Base-by-base conservation (phyloP, 192 early-diverging fungal species). In the Podila horticola region DNA sequence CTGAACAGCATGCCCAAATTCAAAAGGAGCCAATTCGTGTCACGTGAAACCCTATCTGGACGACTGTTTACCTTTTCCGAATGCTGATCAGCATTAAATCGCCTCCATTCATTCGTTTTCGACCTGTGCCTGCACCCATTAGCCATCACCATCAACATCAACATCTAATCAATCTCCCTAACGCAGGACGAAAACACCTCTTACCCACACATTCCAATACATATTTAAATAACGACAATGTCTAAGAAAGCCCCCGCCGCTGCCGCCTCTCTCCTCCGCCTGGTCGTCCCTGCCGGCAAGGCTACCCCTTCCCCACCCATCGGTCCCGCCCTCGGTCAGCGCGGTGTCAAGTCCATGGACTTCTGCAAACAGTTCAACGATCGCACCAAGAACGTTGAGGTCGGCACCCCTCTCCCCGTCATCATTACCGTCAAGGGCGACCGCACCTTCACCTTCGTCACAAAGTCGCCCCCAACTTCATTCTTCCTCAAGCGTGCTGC, bases 331-430 rank as follows among this genome's bases (percentile, higher is more conserved):
- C 91, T 99, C 19, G 97, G 97, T 82, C 95, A 96, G 75, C 93
- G 95, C 51, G 97, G 97, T 82, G 94, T 99, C 60, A 98, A 98
- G 83, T 92, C 95, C 41, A 98, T 99, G 89, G 97, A 99, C 82
- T 99, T 99, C 83, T 97, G 96, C 87, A 97, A 97, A 87, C 92
- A 92, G 76, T 99, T 99, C 87, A 99, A 96, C 88, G 97, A 98
- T 85, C 89, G 91, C 36, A 97, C 97, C 67, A 97, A 97, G 84
- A 86, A 95, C 66, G 85, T 92, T 82, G 83, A 89, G 26, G 77
- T 88, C 33, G 93, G 92, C 22, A 95, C 95, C 26, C 97, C 97
- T 41, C 91, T 96, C 52, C 93, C 95, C 1, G 92, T 93, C 10
- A 83, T 89, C 28, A 95, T 99, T 74, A 91, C 85, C 52, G 92